phyloP scores from a whole-genome alignment of 2,329 filamentous ascomycete genomes.

The Bretziella fagacearum region DNA sequence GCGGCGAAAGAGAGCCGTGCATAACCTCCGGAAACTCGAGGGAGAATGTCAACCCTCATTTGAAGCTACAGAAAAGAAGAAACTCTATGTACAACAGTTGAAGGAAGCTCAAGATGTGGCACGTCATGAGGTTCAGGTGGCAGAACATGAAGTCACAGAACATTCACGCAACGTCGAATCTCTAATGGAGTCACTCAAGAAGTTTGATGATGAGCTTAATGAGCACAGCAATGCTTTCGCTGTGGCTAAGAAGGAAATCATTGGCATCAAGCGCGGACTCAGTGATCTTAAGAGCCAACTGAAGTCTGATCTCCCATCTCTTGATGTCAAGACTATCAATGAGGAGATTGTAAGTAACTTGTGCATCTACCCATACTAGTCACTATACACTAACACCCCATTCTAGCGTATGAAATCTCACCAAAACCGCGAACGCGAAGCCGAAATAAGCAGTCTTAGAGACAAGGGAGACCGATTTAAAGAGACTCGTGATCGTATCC shows the following conservation, averaged over 20 bases:
- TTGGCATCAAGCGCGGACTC: constrained; percentile 18
- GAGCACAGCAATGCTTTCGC: constrained; percentile 21
- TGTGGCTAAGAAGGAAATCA: constrained; percentile 12
- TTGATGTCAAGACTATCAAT: constrained; percentile 56
- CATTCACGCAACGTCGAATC: not conserved
- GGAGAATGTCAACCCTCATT: constrained; percentile 10
- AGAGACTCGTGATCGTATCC: not conserved
- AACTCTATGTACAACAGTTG: not conserved
- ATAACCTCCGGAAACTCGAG: constrained; percentile 13
- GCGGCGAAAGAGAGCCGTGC: constrained; percentile 22
- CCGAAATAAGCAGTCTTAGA: constrained; percentile 27
- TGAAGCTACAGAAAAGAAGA: constrained; percentile 13
- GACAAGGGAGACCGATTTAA: constrained; percentile 27
- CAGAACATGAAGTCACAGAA: constrained; percentile 1
- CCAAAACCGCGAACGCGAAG: constrained; percentile 33
- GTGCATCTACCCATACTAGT: not conserved
- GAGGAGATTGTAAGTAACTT: constrained; percentile 45
- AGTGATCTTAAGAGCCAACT: constrained; percentile 35
- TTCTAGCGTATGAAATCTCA: constrained; percentile 26
- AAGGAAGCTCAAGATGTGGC: not conserved
- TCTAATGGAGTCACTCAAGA: constrained; percentile 10
- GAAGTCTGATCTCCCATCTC: constrained; percentile 45
- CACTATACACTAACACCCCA: constrained; percentile 18
- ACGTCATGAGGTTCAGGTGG: not conserved
- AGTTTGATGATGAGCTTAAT: constrained; percentile 13